Conservation (phyloP, 768 basidiomycete species). For the Jaapia argillacea region DNA sequence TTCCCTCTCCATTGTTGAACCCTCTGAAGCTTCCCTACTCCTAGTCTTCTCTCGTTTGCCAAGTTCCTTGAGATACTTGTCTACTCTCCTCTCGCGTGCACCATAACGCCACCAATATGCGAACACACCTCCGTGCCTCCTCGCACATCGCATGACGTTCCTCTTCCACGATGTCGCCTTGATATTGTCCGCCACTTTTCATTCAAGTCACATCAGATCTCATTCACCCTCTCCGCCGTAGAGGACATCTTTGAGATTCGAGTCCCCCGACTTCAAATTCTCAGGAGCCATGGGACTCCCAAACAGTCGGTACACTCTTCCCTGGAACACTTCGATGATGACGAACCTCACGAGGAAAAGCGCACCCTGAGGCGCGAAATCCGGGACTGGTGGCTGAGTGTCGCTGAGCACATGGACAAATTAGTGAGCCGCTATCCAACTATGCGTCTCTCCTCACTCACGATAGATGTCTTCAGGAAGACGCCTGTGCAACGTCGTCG, state of each 20-base stretch:
- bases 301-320: too few relatives aligned
- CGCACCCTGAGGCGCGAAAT: slow-evolving; percentile 48
- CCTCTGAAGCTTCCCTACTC: background rate
- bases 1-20: slow-evolving; percentile 1
- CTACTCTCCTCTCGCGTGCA: slow-evolving; percentile 31
- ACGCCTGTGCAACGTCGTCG: background rate
- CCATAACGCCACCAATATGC: slow-evolving; percentile 31
- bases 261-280: slow-evolving; percentile 51
- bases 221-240: slow-evolving; percentile 34
- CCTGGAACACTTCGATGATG: too few relatives aligned
- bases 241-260: slow-evolving; percentile 54
- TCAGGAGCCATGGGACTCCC: slow-evolving; percentile 16
- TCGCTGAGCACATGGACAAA: slow-evolving; percentile 49
- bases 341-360: slow-evolving; percentile 28
- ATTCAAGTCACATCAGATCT: slow-evolving; percentile 24
- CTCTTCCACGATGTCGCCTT: slow-evolving; percentile 20
- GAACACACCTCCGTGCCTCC: slow-evolving; percentile 31
- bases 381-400: slow-evolving; percentile 53
- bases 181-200: slow-evolving; percentile 33
- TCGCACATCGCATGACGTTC: slow-evolving; percentile 7
- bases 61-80: slow-evolving; percentile 48
- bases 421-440: slow-evolving; percentile 34
- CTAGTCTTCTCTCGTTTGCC: slow-evolving; percentile 42
- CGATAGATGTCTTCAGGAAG: too few relatives aligned
- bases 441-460: too few relatives aligned